These are phyloP conservation scores for Suillus cothurnatus DNA, from an alignment of 768 basidiomycete species.

Conservation along the genomic window DNA sequence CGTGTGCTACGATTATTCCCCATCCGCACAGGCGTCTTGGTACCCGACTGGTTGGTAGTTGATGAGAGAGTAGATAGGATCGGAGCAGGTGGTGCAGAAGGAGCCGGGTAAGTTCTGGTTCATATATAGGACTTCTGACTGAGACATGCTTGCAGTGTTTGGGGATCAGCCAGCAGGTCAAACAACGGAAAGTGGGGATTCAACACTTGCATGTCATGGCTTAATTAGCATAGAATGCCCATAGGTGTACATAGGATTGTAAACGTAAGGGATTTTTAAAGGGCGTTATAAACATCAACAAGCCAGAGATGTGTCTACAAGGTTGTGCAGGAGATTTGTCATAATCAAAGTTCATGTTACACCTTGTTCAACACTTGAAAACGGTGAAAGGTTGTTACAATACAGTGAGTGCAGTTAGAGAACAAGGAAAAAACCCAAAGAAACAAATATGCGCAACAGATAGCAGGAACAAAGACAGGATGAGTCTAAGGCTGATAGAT, in stretches of 20 bases:
- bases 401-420: conserved; percentile 69
- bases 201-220: conserved; percentile 53
- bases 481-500: conserved; percentile 77
- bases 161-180: conserved; percentile 20
- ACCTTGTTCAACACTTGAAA: conserved; percentile 62
- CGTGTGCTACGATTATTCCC: conserved; percentile 75
- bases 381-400: conserved; percentile 66
- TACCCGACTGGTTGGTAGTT: conserved; percentile 79
- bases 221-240: conserved; percentile 39
- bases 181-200: conserved; percentile 42
- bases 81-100: conserved; percentile 74
- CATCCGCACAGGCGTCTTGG: conserved; percentile 75
- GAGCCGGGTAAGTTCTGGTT: conserved; percentile 63
- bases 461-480: conserved; percentile 67
- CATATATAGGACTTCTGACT: not conserved
- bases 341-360: conserved; percentile 51
- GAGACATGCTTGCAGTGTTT: conserved; percentile 31
- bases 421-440: conserved; percentile 53
- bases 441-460: conserved; percentile 78
- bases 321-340: conserved; percentile 10
- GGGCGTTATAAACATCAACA: conserved; percentile 11
- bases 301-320: conserved; percentile 5
- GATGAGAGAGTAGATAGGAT: conserved; percentile 51
- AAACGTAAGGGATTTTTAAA: conserved; percentile 26
- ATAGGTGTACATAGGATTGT: conserved; percentile 37